Percentiles rank a stretch among this genome's conserved stretches.
phyloP scores from a whole-genome alignment of 208 protist species.

The Lotmaria passim region DNA sequence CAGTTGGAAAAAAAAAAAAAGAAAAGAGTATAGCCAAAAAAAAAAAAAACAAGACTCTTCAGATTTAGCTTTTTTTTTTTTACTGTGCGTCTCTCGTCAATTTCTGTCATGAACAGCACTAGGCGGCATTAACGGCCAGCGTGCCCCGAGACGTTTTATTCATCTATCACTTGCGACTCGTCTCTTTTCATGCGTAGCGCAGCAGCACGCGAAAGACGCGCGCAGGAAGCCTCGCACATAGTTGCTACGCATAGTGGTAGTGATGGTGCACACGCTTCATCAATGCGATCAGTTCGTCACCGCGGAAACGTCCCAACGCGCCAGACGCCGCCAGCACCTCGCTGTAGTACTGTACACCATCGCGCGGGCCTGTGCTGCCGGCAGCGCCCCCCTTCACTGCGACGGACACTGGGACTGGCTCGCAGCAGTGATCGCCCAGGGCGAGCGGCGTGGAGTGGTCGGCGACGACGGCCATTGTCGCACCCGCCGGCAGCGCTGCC shows the following conservation, averaged over 20 bases:
- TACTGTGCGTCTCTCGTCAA: no score
- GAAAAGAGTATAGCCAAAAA: no score
- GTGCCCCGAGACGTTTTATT: no score
- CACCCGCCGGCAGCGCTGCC: constrained; percentile 49
- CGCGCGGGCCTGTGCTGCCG: constrained; percentile 15
- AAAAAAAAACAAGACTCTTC: no score
- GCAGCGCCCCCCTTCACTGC: constrained; percentile 37
- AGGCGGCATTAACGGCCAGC: no score
- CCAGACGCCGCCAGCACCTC: constrained; percentile 45
- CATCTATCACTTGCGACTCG: no score
- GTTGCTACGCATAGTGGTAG: constrained; percentile 52
- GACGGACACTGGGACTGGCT: constrained; percentile 71
- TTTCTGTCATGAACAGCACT: no score
- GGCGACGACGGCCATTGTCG: constrained; percentile 59
- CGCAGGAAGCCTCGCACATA: no score
- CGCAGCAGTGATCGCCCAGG: constrained; percentile 72
- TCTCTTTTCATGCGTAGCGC: no score
- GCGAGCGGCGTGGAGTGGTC: constrained; percentile 71
- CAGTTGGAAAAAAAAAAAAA: no score
- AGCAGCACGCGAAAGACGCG: no score
- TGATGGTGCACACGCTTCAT: constrained; percentile 62
- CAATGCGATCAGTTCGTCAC: constrained; percentile 48
- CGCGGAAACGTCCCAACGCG: constrained; percentile 58
- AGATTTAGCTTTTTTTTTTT: no score
- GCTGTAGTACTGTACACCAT: constrained; percentile 58